Evolutionary conservation across 176 grass and related monocot genomes (phyloP).

Genomic region (Avena sativa): DNA sequence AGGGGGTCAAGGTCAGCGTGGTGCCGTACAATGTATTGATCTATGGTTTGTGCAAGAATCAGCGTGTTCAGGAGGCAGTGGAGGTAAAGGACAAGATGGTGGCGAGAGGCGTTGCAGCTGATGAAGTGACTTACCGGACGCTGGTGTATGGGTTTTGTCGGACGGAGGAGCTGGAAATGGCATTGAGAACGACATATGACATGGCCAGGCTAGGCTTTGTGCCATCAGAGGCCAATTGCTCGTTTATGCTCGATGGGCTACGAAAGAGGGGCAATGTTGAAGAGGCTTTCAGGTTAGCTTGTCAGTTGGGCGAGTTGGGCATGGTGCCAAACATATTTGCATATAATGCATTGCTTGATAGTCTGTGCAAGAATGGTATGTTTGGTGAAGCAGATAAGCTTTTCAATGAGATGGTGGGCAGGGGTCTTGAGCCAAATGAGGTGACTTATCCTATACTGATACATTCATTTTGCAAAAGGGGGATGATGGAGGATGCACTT

Average conservation of each 20-base stretch:
- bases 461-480: slow-evolving; percentile 77
- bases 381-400: slow-evolving; percentile 77
- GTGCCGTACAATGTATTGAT: slow-evolving; percentile 73
- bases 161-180: slow-evolving; percentile 57
- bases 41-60: slow-evolving; percentile 61
- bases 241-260: slow-evolving; percentile 26
- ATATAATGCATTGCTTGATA: slow-evolving; percentile 29
- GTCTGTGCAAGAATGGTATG: slow-evolving; percentile 11
- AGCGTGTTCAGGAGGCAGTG: slow-evolving; percentile 54
- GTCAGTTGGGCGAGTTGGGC: slow-evolving; percentile 9
- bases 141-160: slow-evolving; percentile 73
- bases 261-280: not conserved
- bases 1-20: not conserved
- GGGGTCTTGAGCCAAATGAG: slow-evolving; percentile 65
- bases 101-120: slow-evolving; percentile 49
- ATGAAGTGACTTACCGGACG: slow-evolving; percentile 78
- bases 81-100: slow-evolving; percentile 58
- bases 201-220: slow-evolving; percentile 60
- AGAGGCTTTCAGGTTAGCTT: slow-evolving; percentile 24
- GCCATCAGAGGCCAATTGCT: slow-evolving; percentile 71
- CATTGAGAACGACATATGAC: slow-evolving; percentile 49
- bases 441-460: slow-evolving; percentile 73
- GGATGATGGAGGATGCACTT: slow-evolving; percentile 63
- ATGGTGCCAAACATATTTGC: slow-evolving; percentile 18
- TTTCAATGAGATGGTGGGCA: slow-evolving; percentile 62